Base-by-base conservation (phyloP, 441 rosid genomes). In the Eutrema salsugineum region DNA sequence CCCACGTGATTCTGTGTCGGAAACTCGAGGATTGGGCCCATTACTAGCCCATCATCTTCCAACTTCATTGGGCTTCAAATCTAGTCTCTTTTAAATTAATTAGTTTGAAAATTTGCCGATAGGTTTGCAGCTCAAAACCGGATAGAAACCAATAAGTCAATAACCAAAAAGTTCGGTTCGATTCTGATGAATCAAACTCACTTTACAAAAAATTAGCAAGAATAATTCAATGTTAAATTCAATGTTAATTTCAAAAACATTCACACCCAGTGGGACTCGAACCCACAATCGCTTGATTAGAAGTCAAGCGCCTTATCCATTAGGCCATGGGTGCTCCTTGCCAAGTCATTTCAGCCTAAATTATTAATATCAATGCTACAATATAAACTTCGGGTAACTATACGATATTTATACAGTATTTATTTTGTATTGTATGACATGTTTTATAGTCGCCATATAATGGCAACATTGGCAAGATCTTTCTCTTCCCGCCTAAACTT, bases 311-410 rank as follows among this genome's bases (percentile, higher is more conserved):
- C 85, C 85, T 83, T 83, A 79, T 83, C 85, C 83, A 79, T 83
- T 83, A 83, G 87, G 82, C 87, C 85, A 80, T 79, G 82, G 83
- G 87, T 81, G 83, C 85, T n/a, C n/a, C n/a, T n/a, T n/a, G n/a
- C n/a, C n/a, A n/a, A n/a, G n/a, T n/a, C n/a, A n/a, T n/a, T n/a
- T n/a, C n/a, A n/a, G n/a, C n/a, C n/a, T n/a, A n/a, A n/a, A n/a
- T n/a, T n/a, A n/a, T n/a, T n/a, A n/a, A n/a, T n/a, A n/a, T n/a
- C n/a, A n/a, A n/a, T n/a, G n/a, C n/a, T n/a, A n/a, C n/a, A n/a
- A n/a, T n/a, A n/a, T n/a, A 24, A 24, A 24, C 0, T 24, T 24
- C 4, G 4, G 27, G 4, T 24, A 24, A 24, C 3, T 24, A 24
- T 24, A 24, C 0, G 4, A 24, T 24, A 24, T 24, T n/a, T n/a